These are phyloP conservation scores for Stenogyne calaminthoides DNA, from an alignment of 305 asterid genomes.

Conservation along the genomic window DNA sequence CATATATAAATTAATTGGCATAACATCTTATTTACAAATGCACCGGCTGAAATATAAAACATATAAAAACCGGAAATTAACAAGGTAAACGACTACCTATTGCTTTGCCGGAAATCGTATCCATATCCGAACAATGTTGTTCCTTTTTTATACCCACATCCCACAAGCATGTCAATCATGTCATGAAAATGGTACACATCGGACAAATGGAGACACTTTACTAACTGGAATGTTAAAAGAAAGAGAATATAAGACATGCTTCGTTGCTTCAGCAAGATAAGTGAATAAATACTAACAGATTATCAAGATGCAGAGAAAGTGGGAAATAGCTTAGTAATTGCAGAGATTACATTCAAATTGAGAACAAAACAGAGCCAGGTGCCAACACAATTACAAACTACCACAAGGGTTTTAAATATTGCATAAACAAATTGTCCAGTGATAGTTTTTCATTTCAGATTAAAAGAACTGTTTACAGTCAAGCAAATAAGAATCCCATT, in stretches of 20 bases:
- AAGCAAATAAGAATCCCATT: background rate
- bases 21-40: background rate
- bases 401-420: background rate
- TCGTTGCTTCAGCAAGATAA: background rate
- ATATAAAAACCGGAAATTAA: background rate
- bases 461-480: background rate
- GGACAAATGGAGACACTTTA: constrained; percentile 63
- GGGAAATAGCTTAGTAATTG: constrained; percentile 5
- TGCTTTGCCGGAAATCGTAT: constrained; percentile 95
- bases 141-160: constrained; percentile 92
- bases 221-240: constrained; percentile 48
- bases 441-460: background rate
- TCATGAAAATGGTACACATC: constrained; percentile 87
- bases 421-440: background rate
- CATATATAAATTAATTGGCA: background rate
- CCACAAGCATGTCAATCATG: constrained; percentile 96
- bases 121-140: constrained; percentile 92
- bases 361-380: background rate
- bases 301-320: constrained; percentile 5
- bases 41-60: background rate
- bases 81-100: constrained; percentile 59
- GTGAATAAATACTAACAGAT: background rate
- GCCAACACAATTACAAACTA: background rate
- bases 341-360: background rate
- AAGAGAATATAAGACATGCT: constrained; percentile 5